phyloP scores from a whole-genome alignment of 768 basidiomycete genomes.

The Lactarius deliciosus region DNA sequence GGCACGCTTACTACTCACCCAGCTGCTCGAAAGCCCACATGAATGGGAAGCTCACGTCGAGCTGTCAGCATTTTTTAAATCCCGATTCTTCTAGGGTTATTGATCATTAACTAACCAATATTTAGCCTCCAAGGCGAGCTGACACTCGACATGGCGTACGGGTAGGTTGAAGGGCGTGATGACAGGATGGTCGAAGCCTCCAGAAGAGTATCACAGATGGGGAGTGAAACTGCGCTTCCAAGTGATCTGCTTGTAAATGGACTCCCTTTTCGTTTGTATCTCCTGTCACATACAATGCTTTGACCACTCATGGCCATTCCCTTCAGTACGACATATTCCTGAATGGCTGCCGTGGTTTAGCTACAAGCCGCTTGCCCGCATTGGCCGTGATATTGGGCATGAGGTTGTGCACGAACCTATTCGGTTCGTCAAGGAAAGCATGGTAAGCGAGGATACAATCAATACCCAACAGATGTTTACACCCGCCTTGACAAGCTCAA shows the following conservation, averaged over 20 bases:
- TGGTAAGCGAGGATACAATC: conserved; percentile 1
- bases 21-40: conserved; percentile 3
- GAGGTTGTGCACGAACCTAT: neutral
- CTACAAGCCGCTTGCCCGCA: conserved; percentile 14
- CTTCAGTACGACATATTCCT: conserved; percentile 10
- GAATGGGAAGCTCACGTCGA: conserved; percentile 10
- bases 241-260: conserved; percentile 5
- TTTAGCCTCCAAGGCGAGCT: conserved; percentile 11
- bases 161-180: conserved; percentile 7
- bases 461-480: neutral
- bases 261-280: conserved; percentile 10
- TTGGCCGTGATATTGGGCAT: neutral
- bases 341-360: conserved; percentile 19
- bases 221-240: neutral
- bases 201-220: neutral
- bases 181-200: neutral
- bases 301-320: neutral
- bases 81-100: neutral
- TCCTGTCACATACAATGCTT: neutral
- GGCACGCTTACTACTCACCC: conserved; percentile 3
- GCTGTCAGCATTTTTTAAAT: neutral
- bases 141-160: conserved; percentile 11
- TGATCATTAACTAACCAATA: neutral
- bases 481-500: neutral
- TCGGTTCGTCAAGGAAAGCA: conserved; percentile 15